Evolutionary conservation across 495 filamentous ascomycete genomes (phyloP).

Genomic region (Podospora fimiseda): DNA sequence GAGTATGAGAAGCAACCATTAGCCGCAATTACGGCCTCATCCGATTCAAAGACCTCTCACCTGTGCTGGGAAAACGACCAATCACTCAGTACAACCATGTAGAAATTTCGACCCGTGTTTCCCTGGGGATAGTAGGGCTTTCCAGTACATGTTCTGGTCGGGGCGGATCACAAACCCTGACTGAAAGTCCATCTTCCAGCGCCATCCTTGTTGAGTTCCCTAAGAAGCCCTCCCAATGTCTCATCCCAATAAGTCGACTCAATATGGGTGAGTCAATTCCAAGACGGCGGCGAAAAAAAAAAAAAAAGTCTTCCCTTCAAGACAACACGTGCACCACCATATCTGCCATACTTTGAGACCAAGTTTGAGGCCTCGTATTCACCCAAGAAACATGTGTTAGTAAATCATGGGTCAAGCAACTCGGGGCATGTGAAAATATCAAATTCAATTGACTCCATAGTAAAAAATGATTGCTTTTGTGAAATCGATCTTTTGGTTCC

Average conservation of each 20-base stretch:
- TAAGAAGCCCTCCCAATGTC: no score
- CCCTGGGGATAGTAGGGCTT: no score
- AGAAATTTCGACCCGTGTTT: no score
- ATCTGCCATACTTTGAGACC: conserved; percentile 19
- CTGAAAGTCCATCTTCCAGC: not conserved
- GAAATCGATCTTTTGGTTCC: no score
- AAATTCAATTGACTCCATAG: not conserved
- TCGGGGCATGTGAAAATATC: not conserved
- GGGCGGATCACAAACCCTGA: no score
- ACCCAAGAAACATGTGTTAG: not conserved
- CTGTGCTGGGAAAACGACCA: no score
- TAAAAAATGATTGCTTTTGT: no score
- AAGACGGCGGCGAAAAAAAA: conserved; percentile 13
- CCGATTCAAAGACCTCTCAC: no score
- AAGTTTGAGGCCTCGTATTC: not conserved
- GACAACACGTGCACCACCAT: conserved; percentile 22
- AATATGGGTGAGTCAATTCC: not conserved
- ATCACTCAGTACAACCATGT: no score
- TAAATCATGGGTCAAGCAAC: not conserved
- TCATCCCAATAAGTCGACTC: not conserved
- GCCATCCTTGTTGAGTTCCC: no score
- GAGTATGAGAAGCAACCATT: not conserved
- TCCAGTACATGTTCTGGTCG: no score
- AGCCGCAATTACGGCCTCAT: not conserved
- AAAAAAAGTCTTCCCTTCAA: conserved; percentile 16